A percentile compares a stretch with the other conserved stretches of the same genome.
These are phyloP conservation scores for Trypanosoma avium DNA, from an alignment of 208 protist species.

Conservation along the genomic window DNA sequence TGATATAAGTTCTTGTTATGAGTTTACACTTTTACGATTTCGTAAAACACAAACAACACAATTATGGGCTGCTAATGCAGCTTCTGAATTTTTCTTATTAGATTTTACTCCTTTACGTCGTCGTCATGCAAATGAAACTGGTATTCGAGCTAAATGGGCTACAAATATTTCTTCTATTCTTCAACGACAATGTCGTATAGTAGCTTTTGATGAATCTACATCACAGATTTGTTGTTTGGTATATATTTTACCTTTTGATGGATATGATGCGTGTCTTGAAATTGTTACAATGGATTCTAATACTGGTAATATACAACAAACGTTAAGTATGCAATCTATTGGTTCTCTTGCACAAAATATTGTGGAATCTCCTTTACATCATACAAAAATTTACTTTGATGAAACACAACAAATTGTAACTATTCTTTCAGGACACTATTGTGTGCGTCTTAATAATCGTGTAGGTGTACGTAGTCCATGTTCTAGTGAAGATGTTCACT, in stretches of 20 bases:
- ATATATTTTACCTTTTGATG: conserved; percentile 25
- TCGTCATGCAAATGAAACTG: neutral
- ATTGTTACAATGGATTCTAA: conserved; percentile 54
- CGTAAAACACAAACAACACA: conserved; percentile 41
- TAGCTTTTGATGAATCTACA: conserved; percentile 47
- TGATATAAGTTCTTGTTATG: conserved; percentile 14
- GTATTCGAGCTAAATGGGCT: conserved; percentile 44
- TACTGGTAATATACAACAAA: conserved; percentile 55
- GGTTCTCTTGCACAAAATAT: conserved; percentile 43
- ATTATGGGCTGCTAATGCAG: conserved; percentile 46
- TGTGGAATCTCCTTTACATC: conserved; percentile 41
- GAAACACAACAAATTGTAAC: conserved; percentile 42
- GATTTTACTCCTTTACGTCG: conserved; percentile 26
- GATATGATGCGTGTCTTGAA: conserved; percentile 31
- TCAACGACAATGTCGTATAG: conserved; percentile 34
- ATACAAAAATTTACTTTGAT: conserved; percentile 58
- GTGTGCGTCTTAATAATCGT: conserved; percentile 75
- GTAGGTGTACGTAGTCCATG: conserved; percentile 71
- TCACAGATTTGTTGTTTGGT: conserved; percentile 45
- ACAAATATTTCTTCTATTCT: conserved; percentile 56
- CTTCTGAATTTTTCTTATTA: conserved; percentile 60
- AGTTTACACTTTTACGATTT: conserved; percentile 56
- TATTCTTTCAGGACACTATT: conserved; percentile 53
- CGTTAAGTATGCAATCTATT: conserved; percentile 57
- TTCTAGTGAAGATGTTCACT: conserved; percentile 64